A percentile compares a stretch with the other conserved stretches of the same genome.
phyloP scores from a whole-genome alignment of 306 rosid genomes.

The Glycyrrhiza uralensis region DNA sequence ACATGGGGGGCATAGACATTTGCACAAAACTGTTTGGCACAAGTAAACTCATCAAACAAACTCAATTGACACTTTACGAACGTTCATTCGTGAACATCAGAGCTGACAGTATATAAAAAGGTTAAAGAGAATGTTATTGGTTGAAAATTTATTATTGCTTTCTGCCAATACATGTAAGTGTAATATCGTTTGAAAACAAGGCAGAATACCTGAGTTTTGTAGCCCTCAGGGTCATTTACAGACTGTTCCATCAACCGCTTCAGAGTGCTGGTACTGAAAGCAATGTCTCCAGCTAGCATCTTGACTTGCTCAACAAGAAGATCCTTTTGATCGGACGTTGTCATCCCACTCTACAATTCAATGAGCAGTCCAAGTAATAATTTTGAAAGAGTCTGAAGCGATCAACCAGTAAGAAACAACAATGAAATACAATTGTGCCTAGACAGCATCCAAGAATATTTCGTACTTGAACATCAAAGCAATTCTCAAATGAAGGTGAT shows the following conservation, averaged over 20 bases:
- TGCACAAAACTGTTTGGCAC: not conserved
- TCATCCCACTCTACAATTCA: constrained; percentile 72
- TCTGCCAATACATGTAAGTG: constrained; percentile 8
- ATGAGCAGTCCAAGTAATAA: constrained; percentile 15
- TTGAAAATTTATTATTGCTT: not conserved
- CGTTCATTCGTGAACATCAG: not conserved
- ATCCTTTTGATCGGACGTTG: constrained; percentile 92
- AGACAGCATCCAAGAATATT: constrained; percentile 3
- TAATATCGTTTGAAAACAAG: not conserved
- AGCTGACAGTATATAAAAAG: not conserved
- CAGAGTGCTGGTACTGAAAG: constrained; percentile 93
- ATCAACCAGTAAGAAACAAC: constrained; percentile 1
- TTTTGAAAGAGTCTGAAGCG: not conserved
- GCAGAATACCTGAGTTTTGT: constrained; percentile 66
- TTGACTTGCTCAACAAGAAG: constrained; percentile 97
- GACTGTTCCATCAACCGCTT: constrained; percentile 95
- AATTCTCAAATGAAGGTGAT: not conserved
- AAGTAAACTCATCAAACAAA: constrained; percentile 14
- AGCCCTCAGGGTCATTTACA: constrained; percentile 72
- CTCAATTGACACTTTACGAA: not conserved
- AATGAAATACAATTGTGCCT: constrained; percentile 6
- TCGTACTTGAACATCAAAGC: not conserved
- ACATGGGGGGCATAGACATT: not conserved
- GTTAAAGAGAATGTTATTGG: not conserved
- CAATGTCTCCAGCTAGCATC: constrained; percentile 99